phyloP scores from a whole-genome alignment of 2,329 filamentous ascomycete genomes.

The Escovopsis sp. region DNA sequence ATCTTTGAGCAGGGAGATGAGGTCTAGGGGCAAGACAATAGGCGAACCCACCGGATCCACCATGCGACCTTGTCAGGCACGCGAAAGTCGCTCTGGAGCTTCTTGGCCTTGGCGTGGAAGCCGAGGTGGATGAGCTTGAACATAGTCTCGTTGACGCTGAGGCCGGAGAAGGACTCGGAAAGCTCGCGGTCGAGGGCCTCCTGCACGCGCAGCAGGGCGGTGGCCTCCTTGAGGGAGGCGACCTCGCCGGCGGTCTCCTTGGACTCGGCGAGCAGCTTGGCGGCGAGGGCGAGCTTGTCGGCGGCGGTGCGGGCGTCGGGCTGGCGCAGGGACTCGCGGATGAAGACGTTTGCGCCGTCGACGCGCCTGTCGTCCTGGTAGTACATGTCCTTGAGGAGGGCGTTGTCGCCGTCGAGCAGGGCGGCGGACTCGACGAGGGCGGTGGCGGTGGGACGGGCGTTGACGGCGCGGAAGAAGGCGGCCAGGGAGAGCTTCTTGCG shows the following conservation, averaged over 20 bases:
- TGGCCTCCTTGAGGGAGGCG: constrained; percentile 62
- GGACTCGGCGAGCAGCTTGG: constrained; percentile 68
- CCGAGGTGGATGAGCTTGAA: constrained; percentile 74
- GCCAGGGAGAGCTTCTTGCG: constrained; percentile 84
- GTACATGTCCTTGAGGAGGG: constrained; percentile 82
- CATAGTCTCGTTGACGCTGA: constrained; percentile 83
- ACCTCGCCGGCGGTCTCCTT: constrained; percentile 66
- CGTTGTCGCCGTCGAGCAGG: constrained; percentile 51
- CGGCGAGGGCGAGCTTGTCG: constrained; percentile 80
- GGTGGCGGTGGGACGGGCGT: constrained; percentile 67
- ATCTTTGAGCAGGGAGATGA: no score
- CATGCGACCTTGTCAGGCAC: constrained; percentile 79
- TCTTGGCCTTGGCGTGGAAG: constrained; percentile 71
- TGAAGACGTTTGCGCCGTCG: constrained; percentile 75
- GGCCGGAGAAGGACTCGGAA: constrained; percentile 58
- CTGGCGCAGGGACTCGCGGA: constrained; percentile 69
- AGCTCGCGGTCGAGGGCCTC: constrained; percentile 77
- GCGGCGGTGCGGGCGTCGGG: constrained; percentile 51
- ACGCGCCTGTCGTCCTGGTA: constrained; percentile 89
- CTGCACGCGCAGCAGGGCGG: constrained; percentile 68
- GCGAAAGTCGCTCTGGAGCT: constrained; percentile 83
- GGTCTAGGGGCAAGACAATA: background rate
- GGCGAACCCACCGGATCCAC: constrained; percentile 52
- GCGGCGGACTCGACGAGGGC: constrained; percentile 82
- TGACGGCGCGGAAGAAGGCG: constrained; percentile 85